Base-by-base conservation (phyloP, 768 basidiomycete species). In the Amanita phalloides region DNA sequence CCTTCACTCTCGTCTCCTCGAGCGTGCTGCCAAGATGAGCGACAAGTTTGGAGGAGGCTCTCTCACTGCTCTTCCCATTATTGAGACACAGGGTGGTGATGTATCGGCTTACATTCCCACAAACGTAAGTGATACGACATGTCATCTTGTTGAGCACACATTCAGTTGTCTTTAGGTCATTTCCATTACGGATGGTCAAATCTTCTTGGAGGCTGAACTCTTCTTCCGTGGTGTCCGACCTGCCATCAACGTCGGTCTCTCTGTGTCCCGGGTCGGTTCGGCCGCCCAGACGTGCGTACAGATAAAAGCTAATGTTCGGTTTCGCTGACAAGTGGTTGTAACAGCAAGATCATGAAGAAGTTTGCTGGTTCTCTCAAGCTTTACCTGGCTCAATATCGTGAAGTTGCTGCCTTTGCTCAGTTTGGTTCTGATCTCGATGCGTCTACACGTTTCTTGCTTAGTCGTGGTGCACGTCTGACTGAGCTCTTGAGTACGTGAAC, bases 171-270 rank as follows among this genome's bases (percentile, higher is more conserved):
- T 54, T 30, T 54, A 96, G 90, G 94, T 99, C 66, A 99, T 99
- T 66, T 98, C 96, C 64, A 99, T 99, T 69, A 99, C 96, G 48
- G 95, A 99, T 65, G 96, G 96, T 64, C 94, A 97, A 73, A 95
- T 96, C 74, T 98, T 98, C 88, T 88, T 98, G 87, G 95, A 98
- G 71, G 93, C 95, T 64, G 95, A 97, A 70, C 86, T 97, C 66
- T 99, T 99, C 93, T 97, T 99, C 93, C 94, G 96, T 78, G 96
- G 96, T 84, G 88, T 97, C 60, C 91, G 95, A 68, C 95, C 96
- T 50, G 96, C 96, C 60, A 98, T 98, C 72, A 98, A 98, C 76
- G 96, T 99, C 78, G 96, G 96, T 94, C 91, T 98, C 56, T 99
- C 96, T 54, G 96, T 99, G 60, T 99, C 96, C 56, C 96, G 96